Evolutionary conservation across 257 asterid genomes (phyloP), one percentile per base, ranked within the genome.

Genomic region (Solanum etuberosum): DNA sequence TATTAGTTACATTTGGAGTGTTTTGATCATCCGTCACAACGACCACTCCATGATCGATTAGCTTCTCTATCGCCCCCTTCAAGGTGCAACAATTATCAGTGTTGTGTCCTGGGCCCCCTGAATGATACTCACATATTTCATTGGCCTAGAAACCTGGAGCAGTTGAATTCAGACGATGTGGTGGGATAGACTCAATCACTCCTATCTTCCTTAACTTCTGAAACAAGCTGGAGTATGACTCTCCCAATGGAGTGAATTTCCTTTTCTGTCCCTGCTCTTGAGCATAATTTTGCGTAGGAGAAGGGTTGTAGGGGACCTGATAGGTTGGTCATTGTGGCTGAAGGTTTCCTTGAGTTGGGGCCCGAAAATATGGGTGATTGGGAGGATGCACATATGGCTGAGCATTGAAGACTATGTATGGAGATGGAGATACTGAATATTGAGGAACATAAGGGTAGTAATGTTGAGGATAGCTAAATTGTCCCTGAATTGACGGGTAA

Each of bases 241-340:
- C 3, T 10, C 14, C 32, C 16, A n/a, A 63, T 4, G 14, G 27
- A 5, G 70, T 63, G 70, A 63, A 63, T 63, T 63, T 63, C 16
- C 70, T 10, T n/a, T 10, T n/a, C 2, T 63, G 5, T 11, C 34
- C 15, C 0, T 25, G 0, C 14, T 27, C 35, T 15, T 27, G 5
- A 2, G 2, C 2, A 27, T 67, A 67, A 67, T 67, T 67, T 12
- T 67, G 2, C 0, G 0, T 6, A 6, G 1, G 3, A 5, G 2
- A 20, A 13, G 21, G 37, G 18, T 67, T 67, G 35, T 67, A 67
- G 13, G 10, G 20, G 21, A 1, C 3, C 1, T 67, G 5, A 67
- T 67, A 13, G 21, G 5, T 37, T 13, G 2, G 10, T 67, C 7
- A 1, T 27, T 3, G 10, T 67, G 20, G 21, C 2, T 1, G 10